Evolutionary conservation across 2,329 filamentous ascomycete species (phyloP).

Genomic region (Botryosphaeria dothidea): DNA sequence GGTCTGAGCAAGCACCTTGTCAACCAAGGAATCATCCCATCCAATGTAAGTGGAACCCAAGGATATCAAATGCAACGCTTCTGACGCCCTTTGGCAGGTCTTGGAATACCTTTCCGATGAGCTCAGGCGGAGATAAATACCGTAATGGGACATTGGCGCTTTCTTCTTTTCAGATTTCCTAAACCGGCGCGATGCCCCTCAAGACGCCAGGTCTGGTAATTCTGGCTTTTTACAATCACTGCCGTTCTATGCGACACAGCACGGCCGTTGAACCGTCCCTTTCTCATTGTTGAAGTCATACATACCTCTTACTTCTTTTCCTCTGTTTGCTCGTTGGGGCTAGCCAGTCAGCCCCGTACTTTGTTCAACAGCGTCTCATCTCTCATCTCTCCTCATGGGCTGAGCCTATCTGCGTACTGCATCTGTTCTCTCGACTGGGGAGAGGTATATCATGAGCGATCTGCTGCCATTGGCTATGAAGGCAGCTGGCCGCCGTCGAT

Average conservation of each 20-base stretch:
- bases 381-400: not conserved
- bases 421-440: not conserved
- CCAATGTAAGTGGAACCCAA: slow-evolving; percentile 45
- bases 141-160: not conserved
- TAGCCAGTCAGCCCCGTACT: not conserved
- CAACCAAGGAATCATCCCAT: slow-evolving; percentile 60
- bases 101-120: slow-evolving; percentile 21
- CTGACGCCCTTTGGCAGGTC: slow-evolving; percentile 14
- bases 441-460: not conserved
- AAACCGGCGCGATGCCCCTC: not conserved
- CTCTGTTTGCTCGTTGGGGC: not conserved
- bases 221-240: not conserved
- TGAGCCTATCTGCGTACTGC: not conserved
- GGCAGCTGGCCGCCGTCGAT: not conserved
- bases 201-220: not conserved
- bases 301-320: not conserved
- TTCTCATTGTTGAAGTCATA: slow-evolving; percentile 1
- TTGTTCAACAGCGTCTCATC: not conserved
- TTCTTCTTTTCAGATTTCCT: not conserved
- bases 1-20: slow-evolving; percentile 64
- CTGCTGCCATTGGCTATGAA: not conserved
- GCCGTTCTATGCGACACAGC: not conserved
- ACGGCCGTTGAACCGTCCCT: not conserved
- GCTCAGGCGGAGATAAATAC: slow-evolving; percentile 18
- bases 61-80: too few relatives aligned